Conservation (phyloP, 352 stramenopile genomes). For the Pythium insidiosum region DNA sequence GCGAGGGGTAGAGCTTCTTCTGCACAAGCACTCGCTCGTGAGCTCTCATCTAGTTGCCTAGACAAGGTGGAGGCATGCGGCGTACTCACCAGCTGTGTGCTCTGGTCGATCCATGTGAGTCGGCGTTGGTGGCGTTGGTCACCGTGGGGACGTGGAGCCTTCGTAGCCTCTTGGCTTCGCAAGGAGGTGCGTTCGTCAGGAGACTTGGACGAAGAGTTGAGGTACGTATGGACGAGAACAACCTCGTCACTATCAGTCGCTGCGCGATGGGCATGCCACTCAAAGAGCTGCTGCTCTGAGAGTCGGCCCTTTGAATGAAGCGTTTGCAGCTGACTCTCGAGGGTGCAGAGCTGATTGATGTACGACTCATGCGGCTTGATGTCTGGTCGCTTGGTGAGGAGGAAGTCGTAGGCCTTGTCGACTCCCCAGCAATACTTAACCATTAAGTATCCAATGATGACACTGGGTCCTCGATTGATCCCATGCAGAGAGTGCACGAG, state of each 20-base stretch:
- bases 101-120: slow-evolving; percentile 71
- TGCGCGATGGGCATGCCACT: slow-evolving; percentile 39
- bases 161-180: slow-evolving; percentile 14
- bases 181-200: no score
- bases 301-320: slow-evolving; percentile 25
- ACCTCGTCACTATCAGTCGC: slow-evolving; percentile 56
- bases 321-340: slow-evolving; percentile 62
- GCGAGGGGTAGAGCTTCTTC: slow-evolving; percentile 46
- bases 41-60: no score
- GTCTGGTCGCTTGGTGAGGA: slow-evolving; percentile 82
- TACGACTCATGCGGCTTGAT: slow-evolving; percentile 79
- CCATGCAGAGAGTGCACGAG: slow-evolving; percentile 86
- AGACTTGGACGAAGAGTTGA: slow-evolving; percentile 36
- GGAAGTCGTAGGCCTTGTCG: slow-evolving; percentile 89
- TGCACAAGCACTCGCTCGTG: no score
- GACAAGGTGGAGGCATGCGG: no score
- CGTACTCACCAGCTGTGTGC: slow-evolving; percentile 46
- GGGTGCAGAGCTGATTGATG: slow-evolving; percentile 55
- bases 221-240: slow-evolving; percentile 71
- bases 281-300: slow-evolving; percentile 60
- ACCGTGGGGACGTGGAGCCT: slow-evolving; percentile 11
- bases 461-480: slow-evolving; percentile 66
- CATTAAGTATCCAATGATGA: slow-evolving; percentile 90
- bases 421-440: slow-evolving; percentile 89
- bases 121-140: no score